Evolutionary conservation across 2,329 filamentous ascomycete genomes (phyloP).

Genomic region (Cadophora malorum): DNA sequence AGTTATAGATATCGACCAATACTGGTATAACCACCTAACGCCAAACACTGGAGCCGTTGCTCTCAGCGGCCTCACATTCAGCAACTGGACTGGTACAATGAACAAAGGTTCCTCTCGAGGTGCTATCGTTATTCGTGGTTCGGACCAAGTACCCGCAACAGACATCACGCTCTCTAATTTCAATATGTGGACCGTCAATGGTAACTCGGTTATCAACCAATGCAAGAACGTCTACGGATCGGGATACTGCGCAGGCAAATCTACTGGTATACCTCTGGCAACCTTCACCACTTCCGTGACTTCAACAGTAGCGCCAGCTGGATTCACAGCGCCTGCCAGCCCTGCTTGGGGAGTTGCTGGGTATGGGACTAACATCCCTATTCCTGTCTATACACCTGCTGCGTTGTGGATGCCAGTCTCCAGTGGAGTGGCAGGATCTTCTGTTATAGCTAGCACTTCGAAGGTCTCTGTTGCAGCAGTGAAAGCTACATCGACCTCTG

Average conservation of each 20-base stretch:
- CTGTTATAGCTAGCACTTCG: background rate
- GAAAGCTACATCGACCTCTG: background rate
- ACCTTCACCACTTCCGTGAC: conserved; percentile 45
- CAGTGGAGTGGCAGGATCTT: conserved; percentile 1
- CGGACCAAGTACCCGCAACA: conserved; percentile 44
- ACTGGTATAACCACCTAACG: conserved; percentile 38
- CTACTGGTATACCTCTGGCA: conserved; percentile 29
- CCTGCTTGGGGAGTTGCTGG: conserved; percentile 46
- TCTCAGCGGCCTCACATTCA: conserved; percentile 39
- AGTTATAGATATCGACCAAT: conserved; percentile 37
- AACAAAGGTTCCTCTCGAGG: conserved; percentile 43
- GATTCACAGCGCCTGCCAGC: conserved; percentile 39
- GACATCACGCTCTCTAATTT: conserved; percentile 47
- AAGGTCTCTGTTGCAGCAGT: conserved; percentile 8
- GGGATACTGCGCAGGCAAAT: conserved; percentile 42
- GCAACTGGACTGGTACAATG: conserved; percentile 46
- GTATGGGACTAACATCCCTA: conserved; percentile 44
- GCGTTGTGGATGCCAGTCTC: conserved; percentile 42
- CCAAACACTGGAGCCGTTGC: conserved; percentile 41
- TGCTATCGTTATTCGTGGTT: conserved; percentile 45
- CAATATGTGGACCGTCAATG: conserved; percentile 46
- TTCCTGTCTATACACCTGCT: conserved; percentile 44
- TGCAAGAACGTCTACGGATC: conserved; percentile 47
- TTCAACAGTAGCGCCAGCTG: conserved; percentile 43
- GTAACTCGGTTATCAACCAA: conserved; percentile 42